Conservation (phyloP, 768 basidiomycete genomes). For the Agaricus blazei region DNA sequence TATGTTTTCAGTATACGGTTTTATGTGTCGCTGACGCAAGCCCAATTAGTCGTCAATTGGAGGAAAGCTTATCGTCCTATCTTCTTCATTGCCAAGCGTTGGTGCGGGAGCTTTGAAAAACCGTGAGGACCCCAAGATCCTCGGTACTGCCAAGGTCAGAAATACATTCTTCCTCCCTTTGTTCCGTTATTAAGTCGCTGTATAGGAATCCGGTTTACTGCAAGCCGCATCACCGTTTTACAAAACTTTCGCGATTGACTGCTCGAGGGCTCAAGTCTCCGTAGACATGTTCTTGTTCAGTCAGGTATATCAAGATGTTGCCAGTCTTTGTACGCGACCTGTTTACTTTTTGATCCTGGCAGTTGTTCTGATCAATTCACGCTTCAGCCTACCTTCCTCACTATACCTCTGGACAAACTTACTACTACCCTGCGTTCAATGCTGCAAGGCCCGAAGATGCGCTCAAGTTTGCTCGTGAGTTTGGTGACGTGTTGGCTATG, state of each 20-base stretch:
- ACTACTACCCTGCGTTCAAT: slow-evolving; percentile 98
- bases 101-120: slow-evolving; percentile 93
- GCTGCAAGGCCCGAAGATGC: slow-evolving; percentile 93
- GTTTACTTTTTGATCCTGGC: neutral
- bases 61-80: slow-evolving; percentile 87
- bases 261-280: slow-evolving; percentile 92
- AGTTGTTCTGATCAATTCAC: neutral
- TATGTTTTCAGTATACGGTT: neutral
- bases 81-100: slow-evolving; percentile 79
- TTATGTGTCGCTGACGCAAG: neutral
- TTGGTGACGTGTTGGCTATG: slow-evolving; percentile 88
- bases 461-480: slow-evolving; percentile 96
- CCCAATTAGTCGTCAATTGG: slow-evolving; percentile 74
- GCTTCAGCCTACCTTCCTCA: slow-evolving; percentile 83
- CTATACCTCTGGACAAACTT: slow-evolving; percentile 97
- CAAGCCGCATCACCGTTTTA: slow-evolving; percentile 95
- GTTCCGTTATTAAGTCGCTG: neutral
- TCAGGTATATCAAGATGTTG: slow-evolving; percentile 90
- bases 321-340: slow-evolving; percentile 65
- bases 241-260: slow-evolving; percentile 98
- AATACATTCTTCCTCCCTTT: neutral
- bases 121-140: slow-evolving; percentile 92
- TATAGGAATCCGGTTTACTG: slow-evolving; percentile 83
- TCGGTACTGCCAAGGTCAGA: slow-evolving; percentile 86
- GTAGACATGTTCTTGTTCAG: slow-evolving; percentile 99